Evolutionary conservation across 2,329 filamentous ascomycete genomes (phyloP), one percentile per base, ranked within the genome.

Genomic region (Trichoderma simmonsii): DNA sequence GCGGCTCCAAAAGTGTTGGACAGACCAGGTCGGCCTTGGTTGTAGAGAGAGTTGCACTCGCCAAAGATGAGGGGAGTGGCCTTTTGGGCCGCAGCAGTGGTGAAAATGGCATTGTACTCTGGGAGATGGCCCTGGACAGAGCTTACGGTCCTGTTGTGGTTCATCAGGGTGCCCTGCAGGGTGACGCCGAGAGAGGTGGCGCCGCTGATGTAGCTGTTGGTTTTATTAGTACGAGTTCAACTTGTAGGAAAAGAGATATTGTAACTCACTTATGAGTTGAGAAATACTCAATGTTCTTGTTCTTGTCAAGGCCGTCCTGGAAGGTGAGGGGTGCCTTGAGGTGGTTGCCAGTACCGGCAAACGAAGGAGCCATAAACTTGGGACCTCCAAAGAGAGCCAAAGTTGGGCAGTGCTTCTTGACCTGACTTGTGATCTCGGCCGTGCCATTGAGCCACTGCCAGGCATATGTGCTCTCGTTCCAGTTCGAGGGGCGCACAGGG

Each of bases 1-100:
- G 89, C 88, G 11, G 89, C 89, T 43, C 89, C 90, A 77, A 91
- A 92, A 0, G 87, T 84, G 80, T 91, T 89, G 51, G 88, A 90
- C 21, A 91, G 81, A 0, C 89, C 89, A 0, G 89, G 87, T 6
- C 84, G 83, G 70, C 89, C 90, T 80, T 91, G 82, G 77, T 88
- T 87, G 79, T 87, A 90, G 11, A 91, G 84, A 8, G 86, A 89
- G 79, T 91, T 91, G 64, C 85, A 84, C 80, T 91, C 88, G 73
- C 88, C 88, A 1, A 90, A 81, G 73, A 90, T 87, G 73, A 87
- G 87, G 0, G 87, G 86, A 4, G 86, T 82, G 5, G 71, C 24
- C 8, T 66, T 26, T 54, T 73, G 51, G 8, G 34, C 26, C 32
- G 34, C 18, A 48, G 21, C 14, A 7, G 67, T 71, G 26, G 36